Evolutionary conservation across 495 filamentous ascomycete genomes (phyloP), one percentile per base, ranked within the genome.

Genomic region (Hypomontagnella submonticulosa): DNA sequence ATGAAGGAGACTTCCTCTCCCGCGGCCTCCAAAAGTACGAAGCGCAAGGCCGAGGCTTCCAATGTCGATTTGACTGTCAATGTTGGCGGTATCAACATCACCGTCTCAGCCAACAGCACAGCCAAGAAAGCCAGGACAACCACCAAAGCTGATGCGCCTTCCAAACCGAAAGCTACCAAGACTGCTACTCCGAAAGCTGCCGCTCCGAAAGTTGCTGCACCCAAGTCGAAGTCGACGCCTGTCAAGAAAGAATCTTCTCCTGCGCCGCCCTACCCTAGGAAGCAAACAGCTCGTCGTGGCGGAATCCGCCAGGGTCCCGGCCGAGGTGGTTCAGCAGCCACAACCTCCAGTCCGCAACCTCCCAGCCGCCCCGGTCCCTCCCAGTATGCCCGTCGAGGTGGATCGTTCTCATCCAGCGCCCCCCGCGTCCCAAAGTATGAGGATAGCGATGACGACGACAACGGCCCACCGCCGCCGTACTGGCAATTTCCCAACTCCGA

Each of bases 1-100:
- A n/a, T 67, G 10, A 72, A 73, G 42, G 50, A n/a, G 1, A 23
- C 63, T 3, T 43, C 59, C 4, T 49, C 54, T 36, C 41, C 63
- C 0, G 33, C 53, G 20, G 42, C 61, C 0, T n/a, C 19, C 27
- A 61, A 52, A 36, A 13, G 47, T 23, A 61, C 53, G 33, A 79
- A 81, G 67, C 70, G 73, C 16, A 78, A 77, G 48, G 74, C 68
- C 1, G 73, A 71, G 8, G 30, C 70, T 30, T 56, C 58, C 9
- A 57, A 50, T 9, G 58, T 69, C 41, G 66, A 72, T 54, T 8
- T 70, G 6, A 70, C 57, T 6, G 47, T 72, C 2, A 67, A 38
- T 30, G 54, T 72, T 12, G 70, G 66, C 3, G 70, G 47, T 11
- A 61, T 70, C 19, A 72, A 66, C 12, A 66, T 72, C 33, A 67